Conservation (phyloP, 179 eudicot genomes). For the Heliamphora pulchella region DNA sequence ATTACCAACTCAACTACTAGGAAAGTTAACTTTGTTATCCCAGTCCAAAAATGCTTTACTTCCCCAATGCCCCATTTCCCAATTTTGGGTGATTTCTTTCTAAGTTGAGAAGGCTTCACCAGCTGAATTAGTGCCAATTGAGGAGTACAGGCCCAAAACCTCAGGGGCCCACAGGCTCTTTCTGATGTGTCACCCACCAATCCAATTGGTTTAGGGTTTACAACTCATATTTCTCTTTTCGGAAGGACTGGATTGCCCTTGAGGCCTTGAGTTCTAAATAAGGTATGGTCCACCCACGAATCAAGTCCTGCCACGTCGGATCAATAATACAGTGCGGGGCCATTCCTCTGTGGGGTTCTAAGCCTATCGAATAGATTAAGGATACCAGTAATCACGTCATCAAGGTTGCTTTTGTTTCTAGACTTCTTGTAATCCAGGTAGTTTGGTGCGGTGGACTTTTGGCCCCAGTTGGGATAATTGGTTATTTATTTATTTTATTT, state of each 20-base stretch:
- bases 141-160: neutral
- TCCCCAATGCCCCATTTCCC: neutral
- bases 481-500: too few species aligned
- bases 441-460: too few species aligned
- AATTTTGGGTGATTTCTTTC: neutral
- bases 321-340: neutral
- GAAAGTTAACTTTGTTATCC: neutral
- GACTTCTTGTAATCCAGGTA: too few species aligned
- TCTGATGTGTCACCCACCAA: slow-evolving; percentile 23
- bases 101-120: slow-evolving; percentile 3
- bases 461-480: too few species aligned
- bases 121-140: neutral
- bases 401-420: too few species aligned
- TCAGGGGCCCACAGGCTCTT: neutral
- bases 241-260: neutral
- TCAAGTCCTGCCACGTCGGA: neutral
- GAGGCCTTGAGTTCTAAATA: too few species aligned
- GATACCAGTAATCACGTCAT: too few species aligned
- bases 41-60: neutral
- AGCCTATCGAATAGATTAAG: too few species aligned
- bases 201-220: slow-evolving; percentile 22
- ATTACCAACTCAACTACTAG: too few species aligned
- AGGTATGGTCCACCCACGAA: neutral
- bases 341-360: neutral
- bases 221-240: slow-evolving; percentile 19